Conservation (phyloP, 2,329 filamentous ascomycete genomes). For the Aspergillus tanneri region DNA sequence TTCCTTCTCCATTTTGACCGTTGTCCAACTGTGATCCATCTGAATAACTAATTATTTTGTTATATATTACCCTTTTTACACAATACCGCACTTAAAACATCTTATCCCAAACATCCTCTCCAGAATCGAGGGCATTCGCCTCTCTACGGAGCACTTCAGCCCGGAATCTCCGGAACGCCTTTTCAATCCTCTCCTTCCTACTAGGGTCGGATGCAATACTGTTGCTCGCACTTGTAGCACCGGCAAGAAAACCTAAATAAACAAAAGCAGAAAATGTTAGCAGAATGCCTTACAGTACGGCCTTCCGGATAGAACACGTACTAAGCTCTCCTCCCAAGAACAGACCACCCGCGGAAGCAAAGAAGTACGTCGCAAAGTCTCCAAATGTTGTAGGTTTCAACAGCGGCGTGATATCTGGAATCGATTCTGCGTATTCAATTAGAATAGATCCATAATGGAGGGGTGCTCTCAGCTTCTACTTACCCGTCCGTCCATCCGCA, state of each 20-base stretch:
- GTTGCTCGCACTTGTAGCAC: constrained; percentile 55
- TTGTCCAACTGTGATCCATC: too few relatives aligned
- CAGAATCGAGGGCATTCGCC: constrained; percentile 55
- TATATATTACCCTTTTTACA: too few relatives aligned
- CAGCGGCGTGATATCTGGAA: constrained; percentile 61
- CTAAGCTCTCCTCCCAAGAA: constrained; percentile 63
- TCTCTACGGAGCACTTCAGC: constrained; percentile 63
- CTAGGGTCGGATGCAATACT: constrained; percentile 56
- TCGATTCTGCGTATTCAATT: constrained; percentile 46
- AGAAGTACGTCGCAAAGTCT: constrained; percentile 62
- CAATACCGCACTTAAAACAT: constrained; percentile 26
- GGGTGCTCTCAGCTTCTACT: constrained; percentile 9
- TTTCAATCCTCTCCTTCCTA: constrained; percentile 58
- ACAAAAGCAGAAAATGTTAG: neutral
- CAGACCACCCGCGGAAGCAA: constrained; percentile 61
- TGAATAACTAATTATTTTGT: too few relatives aligned
- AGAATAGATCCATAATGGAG: neutral
- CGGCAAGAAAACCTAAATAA: constrained; percentile 54
- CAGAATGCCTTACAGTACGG: too few relatives aligned
- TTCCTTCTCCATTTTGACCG: too few relatives aligned
- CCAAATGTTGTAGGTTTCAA: constrained; percentile 59
- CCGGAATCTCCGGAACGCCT: constrained; percentile 61
- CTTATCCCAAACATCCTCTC: constrained; percentile 27
- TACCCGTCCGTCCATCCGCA: constrained; percentile 59
- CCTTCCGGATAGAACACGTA: too few relatives aligned